These are phyloP conservation scores for Cenchrus americanus DNA, from an alignment of 176 grass and related monocot genomes.

Conservation along the genomic window DNA sequence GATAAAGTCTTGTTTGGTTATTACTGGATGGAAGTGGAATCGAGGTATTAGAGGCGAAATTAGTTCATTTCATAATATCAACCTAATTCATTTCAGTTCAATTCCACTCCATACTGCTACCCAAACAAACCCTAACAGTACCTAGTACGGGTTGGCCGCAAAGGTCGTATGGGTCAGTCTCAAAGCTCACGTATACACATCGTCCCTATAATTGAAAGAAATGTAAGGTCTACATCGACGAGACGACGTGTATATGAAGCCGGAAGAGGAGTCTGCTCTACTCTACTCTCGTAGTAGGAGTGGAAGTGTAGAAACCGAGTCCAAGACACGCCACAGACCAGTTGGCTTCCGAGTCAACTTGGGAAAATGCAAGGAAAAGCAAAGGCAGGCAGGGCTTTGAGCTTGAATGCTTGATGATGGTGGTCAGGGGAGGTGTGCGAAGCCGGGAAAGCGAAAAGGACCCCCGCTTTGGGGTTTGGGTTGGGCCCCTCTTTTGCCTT, in stretches of 20 bases:
- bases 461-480: conserved; percentile 8
- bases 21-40: too few species aligned
- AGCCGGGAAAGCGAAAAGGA: conserved; percentile 12
- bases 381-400: neutral
- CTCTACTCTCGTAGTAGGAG: too few species aligned
- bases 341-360: neutral
- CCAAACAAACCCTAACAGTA: too few species aligned
- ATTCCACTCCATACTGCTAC: too few species aligned
- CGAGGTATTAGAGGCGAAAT: too few species aligned
- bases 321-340: neutral
- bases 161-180: too few species aligned
- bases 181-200: neutral
- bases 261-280: neutral
- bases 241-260: neutral
- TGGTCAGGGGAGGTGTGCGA: conserved; percentile 22
- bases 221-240: neutral
- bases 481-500: neutral
- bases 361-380: conserved; percentile 15
- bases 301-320: too few species aligned
- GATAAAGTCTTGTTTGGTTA: too few species aligned
- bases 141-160: too few species aligned
- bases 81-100: too few species aligned
- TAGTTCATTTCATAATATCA: too few species aligned
- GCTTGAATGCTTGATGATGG: neutral
- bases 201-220: neutral